A percentile compares a stretch with the other conserved stretches of the same genome.
Evolutionary conservation across 2,329 filamentous ascomycete species (phyloP).

Genomic region (Fusarium tjaetaba): DNA sequence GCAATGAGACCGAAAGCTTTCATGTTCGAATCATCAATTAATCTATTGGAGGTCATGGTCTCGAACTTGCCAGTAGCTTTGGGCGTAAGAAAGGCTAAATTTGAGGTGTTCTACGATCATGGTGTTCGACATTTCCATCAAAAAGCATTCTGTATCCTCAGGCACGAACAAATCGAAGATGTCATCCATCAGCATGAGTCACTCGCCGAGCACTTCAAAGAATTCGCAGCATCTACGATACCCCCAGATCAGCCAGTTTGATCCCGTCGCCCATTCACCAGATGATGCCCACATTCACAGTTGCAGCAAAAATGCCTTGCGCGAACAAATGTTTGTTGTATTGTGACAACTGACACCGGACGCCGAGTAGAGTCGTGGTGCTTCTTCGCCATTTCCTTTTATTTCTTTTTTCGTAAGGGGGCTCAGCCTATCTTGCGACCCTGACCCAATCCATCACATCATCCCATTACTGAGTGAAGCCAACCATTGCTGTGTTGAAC

Average conservation of each 20-base stretch:
- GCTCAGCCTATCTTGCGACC: constrained; percentile 51
- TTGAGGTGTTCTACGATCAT: background rate
- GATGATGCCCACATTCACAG: constrained; percentile 23
- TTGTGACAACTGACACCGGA: constrained; percentile 55
- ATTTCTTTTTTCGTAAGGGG: constrained; percentile 38
- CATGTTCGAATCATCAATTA: background rate
- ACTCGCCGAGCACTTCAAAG: constrained; percentile 25
- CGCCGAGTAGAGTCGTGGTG: constrained; percentile 52
- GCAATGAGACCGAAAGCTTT: background rate
- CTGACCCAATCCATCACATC: constrained; percentile 51
- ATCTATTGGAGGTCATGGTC: background rate
- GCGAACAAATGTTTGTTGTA: constrained; percentile 51
- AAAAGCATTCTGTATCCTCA: too few species aligned
- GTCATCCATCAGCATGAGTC: constrained; percentile 37
- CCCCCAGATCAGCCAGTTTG: background rate
- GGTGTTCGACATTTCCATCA: background rate
- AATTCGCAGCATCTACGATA: constrained; percentile 11
- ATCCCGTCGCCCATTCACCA: background rate
- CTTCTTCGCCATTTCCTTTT: constrained; percentile 50
- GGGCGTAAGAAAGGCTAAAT: background rate
- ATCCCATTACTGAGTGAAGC: constrained; percentile 47
- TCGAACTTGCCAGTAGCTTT: background rate
- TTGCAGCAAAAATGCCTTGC: constrained; percentile 5
- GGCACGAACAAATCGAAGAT: constrained; percentile 18
- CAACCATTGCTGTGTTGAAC: constrained; percentile 45